These are phyloP conservation scores for Murraya paniculata DNA, from an alignment of 345 rosid genomes.

Conservation along the genomic window DNA sequence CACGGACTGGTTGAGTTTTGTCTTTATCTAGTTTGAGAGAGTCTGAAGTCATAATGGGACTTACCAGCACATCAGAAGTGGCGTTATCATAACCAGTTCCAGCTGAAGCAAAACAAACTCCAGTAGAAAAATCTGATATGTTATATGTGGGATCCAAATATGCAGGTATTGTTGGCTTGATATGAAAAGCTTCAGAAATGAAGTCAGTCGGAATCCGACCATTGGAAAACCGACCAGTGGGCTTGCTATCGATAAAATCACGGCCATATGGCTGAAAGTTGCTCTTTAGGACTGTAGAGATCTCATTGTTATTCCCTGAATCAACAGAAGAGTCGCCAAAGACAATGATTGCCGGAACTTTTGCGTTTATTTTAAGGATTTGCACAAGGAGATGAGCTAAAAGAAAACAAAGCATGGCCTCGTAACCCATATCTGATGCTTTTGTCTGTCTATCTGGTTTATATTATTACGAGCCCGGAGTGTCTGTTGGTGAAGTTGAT, in stretches of 20 bases:
- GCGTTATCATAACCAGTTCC: slow-evolving; percentile 88
- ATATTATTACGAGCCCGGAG: slow-evolving; percentile 2
- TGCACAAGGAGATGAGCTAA: slow-evolving; percentile 31
- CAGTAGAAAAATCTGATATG: slow-evolving; percentile 69
- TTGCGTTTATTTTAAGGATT: slow-evolving; percentile 27
- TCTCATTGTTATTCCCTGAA: slow-evolving; percentile 77
- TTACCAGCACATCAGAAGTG: slow-evolving; percentile 69
- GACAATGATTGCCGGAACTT: slow-evolving; percentile 62
- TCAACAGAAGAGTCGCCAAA: slow-evolving; percentile 82
- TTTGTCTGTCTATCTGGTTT: neutral
- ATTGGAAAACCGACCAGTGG: slow-evolving; percentile 78
- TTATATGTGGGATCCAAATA: slow-evolving; percentile 64
- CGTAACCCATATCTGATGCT: slow-evolving; percentile 31
- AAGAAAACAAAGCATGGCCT: slow-evolving; percentile 20
- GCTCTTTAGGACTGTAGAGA: slow-evolving; percentile 64
- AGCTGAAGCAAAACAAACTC: slow-evolving; percentile 89
- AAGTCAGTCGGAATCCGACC: slow-evolving; percentile 73
- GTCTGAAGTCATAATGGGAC: slow-evolving; percentile 23
- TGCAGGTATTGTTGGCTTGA: slow-evolving; percentile 68
- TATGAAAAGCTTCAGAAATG: slow-evolving; percentile 68
- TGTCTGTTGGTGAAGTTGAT: slow-evolving; percentile 34
- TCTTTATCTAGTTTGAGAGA: neutral
- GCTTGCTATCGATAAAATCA: slow-evolving; percentile 53
- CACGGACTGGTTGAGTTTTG: neutral
- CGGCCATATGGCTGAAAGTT: slow-evolving; percentile 79